Evolutionary conservation across 805 yeast species (phyloP), one percentile per base, ranked within the genome.

Genomic region (Lipomyces japonicus): DNA sequence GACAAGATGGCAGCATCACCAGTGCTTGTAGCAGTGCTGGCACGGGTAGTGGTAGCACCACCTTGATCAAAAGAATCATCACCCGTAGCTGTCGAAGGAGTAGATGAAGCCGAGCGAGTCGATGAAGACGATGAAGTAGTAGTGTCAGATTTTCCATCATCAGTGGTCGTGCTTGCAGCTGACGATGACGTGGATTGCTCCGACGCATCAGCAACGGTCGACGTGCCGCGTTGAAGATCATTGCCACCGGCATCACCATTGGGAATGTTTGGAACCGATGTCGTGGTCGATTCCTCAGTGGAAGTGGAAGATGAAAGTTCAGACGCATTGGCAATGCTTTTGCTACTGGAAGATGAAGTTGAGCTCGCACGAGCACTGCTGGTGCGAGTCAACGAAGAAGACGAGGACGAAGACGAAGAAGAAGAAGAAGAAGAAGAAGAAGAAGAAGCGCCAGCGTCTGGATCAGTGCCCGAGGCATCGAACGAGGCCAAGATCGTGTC

Each of bases 391-490:
- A 37, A 10, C 39, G 48, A 10, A 22, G 47, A 24, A 25, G 60
- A 16, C 12, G 55, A 34, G 10, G 56, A 28, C 31, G 42, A 25
- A 18, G 53, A 30, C 14, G 58, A 42, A 16, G 58, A 44, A 25
- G 52, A 39, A 10, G 48, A 3, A 14, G 51, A 6, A 16, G 61
- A n/a, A 42, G 47, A 18, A 31, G 41, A n/a, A 14, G 53, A 38
- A 12, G 57, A 57, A 12, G 61, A 56, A 42, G 58, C 64, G 24
- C 65, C 69, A 4, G 70, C 68, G 43, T 75, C 72, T 16, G 81
- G 80, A 60, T 86, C 76, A 42, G 79, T 70, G 9, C 96, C 96
- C 25, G 82, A 72, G 26, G 81, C 86, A 26, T 75, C 80, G n/a
- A 66, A 63, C 38, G 78, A 73, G 12, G 79, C 84, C 52, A 89